These are phyloP conservation scores for Penicillium waksmanii DNA, from an alignment of 495 filamentous ascomycete species.

Conservation along the genomic window DNA sequence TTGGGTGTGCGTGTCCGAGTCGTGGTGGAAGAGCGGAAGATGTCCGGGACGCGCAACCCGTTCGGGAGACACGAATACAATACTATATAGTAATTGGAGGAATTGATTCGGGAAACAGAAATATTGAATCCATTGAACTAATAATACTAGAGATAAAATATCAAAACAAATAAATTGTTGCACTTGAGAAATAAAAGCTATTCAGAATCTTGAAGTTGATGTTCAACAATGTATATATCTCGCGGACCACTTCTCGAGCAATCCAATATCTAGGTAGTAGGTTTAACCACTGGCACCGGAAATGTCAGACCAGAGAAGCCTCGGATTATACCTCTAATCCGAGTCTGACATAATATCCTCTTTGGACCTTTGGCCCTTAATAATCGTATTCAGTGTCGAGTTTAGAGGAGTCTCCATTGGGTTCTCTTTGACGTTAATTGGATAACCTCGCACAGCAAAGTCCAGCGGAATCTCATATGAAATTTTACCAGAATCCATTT, in stretches of 20 bases:
- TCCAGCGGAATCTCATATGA: not conserved
- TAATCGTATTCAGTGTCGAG: not conserved
- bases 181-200: no score
- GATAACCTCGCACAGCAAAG: constrained; percentile 3
- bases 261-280: no score
- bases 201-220: no score
- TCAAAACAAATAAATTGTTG: not conserved
- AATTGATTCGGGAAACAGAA: not conserved
- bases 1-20: no score
- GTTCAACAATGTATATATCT: no score
- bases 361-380: not conserved
- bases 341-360: not conserved
- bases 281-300: no score
- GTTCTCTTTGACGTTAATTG: constrained; percentile 2
- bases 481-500: not conserved
- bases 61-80: no score
- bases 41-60: no score
- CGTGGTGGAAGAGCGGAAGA: no score
- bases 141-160: not conserved
- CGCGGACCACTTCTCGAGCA: no score
- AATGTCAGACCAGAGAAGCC: no score
- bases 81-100: not conserved
- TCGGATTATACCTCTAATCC: no score
- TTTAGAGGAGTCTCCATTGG: not conserved
- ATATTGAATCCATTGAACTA: not conserved